Evolutionary conservation across 2,329 filamentous ascomycete species (phyloP), one percentile per base, ranked within the genome.

Genomic region (Penicillium sp.): DNA sequence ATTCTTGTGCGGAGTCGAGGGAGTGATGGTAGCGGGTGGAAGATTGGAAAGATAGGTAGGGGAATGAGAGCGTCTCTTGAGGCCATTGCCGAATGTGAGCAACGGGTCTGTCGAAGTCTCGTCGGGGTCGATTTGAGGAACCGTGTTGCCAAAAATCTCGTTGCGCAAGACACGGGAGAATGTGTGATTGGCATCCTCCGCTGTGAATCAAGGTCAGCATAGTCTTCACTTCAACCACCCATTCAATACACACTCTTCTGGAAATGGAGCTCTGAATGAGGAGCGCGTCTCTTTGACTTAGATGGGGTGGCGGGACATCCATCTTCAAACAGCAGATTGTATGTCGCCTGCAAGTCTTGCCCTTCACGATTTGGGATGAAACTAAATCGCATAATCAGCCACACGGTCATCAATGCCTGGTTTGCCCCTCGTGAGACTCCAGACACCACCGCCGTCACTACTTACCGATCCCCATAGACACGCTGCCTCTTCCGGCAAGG

Each of bases 1-100:
- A 51, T 98, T 98, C 68, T 95, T 96, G 65, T 95, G 88, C 7
- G 92, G 92, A 3, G 92, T 98, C 1, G 90, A 94, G 0, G 92
- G 92, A 0, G 90, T 95, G 41, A 92, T 73, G 39, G 79, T 73
- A 17, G 75, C 82, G 1, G 83, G 77, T 8, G 85, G 81, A n/a
- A 88, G 66, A 15, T 77, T 72, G 9, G 79, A 71, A 10, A 79
- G 70, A 51, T 80, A 79, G 16, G 89, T 89, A 30, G 89, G 89
- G 4, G 90, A 95, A 50, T 84, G 80, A 33, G 85, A 84, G 56
- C 85, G 76, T 34, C 80, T 83, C 34, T 80, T 78, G 59, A 71
- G 66, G 9, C 65, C 67, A 23, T 72, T 74, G 26, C 51, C 72
- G 71, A 61, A 57, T 44, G 48, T 58, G 20, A 59, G 39, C 15